Percentiles rank a stretch among this genome's conserved stretches.
Conservation (phyloP, 225 moss, liverwort and hornwort species). For the Takakia lepidozioides region DNA sequence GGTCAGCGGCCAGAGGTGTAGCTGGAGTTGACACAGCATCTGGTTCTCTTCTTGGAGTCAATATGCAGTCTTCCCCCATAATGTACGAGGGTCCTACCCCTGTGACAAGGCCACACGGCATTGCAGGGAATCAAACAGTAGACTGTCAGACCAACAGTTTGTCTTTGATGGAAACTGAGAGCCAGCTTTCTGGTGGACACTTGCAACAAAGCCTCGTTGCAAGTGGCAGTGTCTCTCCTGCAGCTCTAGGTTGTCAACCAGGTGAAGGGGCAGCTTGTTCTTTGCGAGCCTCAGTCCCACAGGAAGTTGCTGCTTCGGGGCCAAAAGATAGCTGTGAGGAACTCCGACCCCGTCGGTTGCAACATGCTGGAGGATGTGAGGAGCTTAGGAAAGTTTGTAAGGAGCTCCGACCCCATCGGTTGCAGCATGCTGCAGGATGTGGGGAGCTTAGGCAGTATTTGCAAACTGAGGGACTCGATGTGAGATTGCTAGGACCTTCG, state of each 20-base stretch:
- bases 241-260: slow-evolving; percentile 23
- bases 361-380: slow-evolving; percentile 45
- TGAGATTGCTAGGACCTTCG: too few relatives aligned
- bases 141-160: slow-evolving; percentile 5
- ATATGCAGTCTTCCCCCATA: slow-evolving; percentile 14
- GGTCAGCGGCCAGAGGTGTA: slow-evolving; percentile 14
- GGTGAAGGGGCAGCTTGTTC: slow-evolving; percentile 17
- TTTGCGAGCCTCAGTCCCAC: slow-evolving; percentile 13
- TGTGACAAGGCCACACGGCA: slow-evolving; percentile 18
- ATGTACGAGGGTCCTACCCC: slow-evolving; percentile 9
- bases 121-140: slow-evolving; percentile 1
- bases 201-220: slow-evolving; percentile 12
- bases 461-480: too few relatives aligned
- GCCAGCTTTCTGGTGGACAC: slow-evolving; percentile 12
- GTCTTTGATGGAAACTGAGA: slow-evolving; percentile 12
- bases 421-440: slow-evolving; percentile 48
- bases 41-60: not conserved
- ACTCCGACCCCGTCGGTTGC: slow-evolving; percentile 28
- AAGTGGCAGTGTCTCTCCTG: slow-evolving; percentile 6
- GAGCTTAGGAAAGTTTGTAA: slow-evolving; percentile 45
- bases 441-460: slow-evolving; percentile 53
- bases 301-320: slow-evolving; percentile 3
- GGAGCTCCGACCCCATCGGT: slow-evolving; percentile 24
- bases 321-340: slow-evolving; percentile 25
- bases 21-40: slow-evolving; percentile 19